A percentile compares a stretch with the other conserved stretches of the same genome.
Evolutionary conservation across 768 basidiomycete species (phyloP).

Genomic region (Termitomyces sp.): DNA sequence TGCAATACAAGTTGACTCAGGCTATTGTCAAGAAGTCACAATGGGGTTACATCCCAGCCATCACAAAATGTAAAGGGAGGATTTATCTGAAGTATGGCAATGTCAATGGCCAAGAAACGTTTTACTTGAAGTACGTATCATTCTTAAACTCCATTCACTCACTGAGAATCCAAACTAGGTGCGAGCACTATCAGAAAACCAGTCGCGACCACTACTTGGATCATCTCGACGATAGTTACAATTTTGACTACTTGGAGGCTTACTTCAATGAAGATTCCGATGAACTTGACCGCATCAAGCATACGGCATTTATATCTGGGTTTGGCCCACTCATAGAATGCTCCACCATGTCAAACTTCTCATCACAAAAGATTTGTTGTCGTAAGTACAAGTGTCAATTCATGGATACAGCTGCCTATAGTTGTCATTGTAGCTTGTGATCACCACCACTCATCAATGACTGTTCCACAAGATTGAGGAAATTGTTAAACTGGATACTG

Average conservation of each 20-base stretch:
- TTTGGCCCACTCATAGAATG: slow-evolving; percentile 15
- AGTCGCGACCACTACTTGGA: not conserved
- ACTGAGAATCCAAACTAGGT: not conserved
- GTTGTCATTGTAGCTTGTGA: not conserved
- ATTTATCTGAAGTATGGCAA: not conserved
- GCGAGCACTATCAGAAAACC: slow-evolving; percentile 1
- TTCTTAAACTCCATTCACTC: not conserved
- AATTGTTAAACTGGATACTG: slow-evolving; percentile 20
- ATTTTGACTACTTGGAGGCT: slow-evolving; percentile 15
- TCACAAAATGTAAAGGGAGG: not conserved
- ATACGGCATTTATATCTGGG: slow-evolving; percentile 5
- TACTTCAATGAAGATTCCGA: slow-evolving; percentile 12
- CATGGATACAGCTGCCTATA: not conserved
- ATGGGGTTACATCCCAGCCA: not conserved
- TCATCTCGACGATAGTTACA: not conserved
- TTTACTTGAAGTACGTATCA: not conserved
- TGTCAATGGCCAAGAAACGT: not conserved
- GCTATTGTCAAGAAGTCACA: not conserved
- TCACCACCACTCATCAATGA: too few relatives aligned
- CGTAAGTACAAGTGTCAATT: too few relatives aligned
- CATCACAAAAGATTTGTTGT: too few relatives aligned
- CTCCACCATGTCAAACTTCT: not conserved
- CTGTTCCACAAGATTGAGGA: slow-evolving; percentile 17
- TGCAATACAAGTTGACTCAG: not conserved
- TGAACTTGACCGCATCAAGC: slow-evolving; percentile 18